Base-by-base conservation (phyloP, 257 asterid genomes). In the Jasminum sambac region DNA sequence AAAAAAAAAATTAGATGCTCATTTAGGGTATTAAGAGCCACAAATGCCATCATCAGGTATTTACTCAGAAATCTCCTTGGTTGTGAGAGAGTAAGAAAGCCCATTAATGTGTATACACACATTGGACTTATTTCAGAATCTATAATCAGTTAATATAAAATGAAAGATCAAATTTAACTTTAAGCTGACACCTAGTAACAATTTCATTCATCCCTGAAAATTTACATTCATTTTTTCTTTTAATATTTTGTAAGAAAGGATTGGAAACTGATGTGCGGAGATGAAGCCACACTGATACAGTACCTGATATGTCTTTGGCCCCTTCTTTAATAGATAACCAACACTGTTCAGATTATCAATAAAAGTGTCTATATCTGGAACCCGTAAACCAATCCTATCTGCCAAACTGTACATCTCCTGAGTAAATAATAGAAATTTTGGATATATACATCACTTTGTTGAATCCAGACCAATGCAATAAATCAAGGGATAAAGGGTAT, bases 341-440 rank as follows among this genome's bases (percentile, higher is more conserved):
- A 86, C 86, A 39, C 82, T 90, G 81, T 93, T 93, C 62, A 93
- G 75, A 72, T 88, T 94, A 42, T 94, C 98, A 40, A 94, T 85
- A 11, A 94, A 82, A 70, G 88, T 81, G 83, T 94, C 97, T 12
- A 94, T 78, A 81, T 91, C 98, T 43, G 98, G 91, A 74, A 94
- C 98, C 77, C 86, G 84, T 64, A 94, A 78, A 71, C 84, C 72
- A 68, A 89, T 86, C 79, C 82, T 79, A 80, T 94, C 98, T 38
- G 97, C 98, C 88, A 94, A 79, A 77, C 91, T 78, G 78, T 86
- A 90, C 76, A 89, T 85, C 82, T 94, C 97, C 98, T 93, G 92
- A 36, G 52, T 24, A 72, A 66, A 75, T 39, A 70, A 76, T 16
- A 52, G 70, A 64, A 34, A 17, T 8, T 25, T 87, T 44, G 70